These are phyloP conservation scores for Pseudofabraea citricarpa DNA, from an alignment of 2,329 filamentous ascomycete species.

Conservation along the genomic window DNA sequence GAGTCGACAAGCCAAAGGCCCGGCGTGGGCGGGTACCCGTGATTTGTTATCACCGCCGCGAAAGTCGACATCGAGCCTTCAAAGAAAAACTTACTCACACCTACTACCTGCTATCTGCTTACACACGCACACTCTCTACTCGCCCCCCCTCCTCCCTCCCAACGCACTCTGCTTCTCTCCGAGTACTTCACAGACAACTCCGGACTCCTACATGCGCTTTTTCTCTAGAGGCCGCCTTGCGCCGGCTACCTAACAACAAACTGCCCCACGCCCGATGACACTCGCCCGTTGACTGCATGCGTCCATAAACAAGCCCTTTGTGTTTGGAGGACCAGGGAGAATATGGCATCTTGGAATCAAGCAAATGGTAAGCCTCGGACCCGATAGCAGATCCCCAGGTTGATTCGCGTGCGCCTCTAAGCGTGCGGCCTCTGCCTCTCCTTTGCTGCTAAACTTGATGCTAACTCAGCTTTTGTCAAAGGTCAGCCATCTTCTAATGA, in stretches of 20 bases:
- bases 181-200: too few species aligned
- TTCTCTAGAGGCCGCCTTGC: background rate
- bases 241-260: constrained; percentile 10
- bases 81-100: too few species aligned
- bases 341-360: constrained; percentile 31
- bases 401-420: constrained; percentile 4
- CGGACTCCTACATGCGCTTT: background rate
- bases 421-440: background rate
- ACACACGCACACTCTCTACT: too few species aligned
- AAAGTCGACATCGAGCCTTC: too few species aligned
- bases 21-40: too few species aligned
- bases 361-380: constrained; percentile 29
- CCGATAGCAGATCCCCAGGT: background rate
- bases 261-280: too few species aligned
- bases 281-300: constrained; percentile 26
- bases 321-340: constrained; percentile 13
- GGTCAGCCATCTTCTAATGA: constrained; percentile 23
- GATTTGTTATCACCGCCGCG: too few species aligned
- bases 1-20: too few species aligned
- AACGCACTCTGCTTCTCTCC: too few species aligned
- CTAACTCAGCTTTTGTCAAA: constrained; percentile 18
- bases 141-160: too few species aligned
- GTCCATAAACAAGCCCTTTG: constrained; percentile 11
- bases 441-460: constrained; percentile 12
- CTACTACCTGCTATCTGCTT: too few species aligned